phyloP scores from a whole-genome alignment of 352 stramenopile genomes.

The Pythium dissotocum region DNA sequence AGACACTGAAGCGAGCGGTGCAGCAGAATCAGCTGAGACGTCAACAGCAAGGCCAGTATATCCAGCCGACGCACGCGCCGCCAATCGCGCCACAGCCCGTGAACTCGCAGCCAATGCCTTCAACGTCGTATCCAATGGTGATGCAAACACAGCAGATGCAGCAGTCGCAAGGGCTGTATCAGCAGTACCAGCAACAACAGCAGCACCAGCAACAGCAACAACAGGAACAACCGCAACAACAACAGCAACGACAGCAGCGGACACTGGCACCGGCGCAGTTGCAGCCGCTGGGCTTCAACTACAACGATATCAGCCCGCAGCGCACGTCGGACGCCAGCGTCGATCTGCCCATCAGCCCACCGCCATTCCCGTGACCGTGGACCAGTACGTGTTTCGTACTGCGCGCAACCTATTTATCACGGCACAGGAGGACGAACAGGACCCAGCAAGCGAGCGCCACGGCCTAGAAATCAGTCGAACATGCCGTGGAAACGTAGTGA shows the following conservation, averaged over 20 bases:
- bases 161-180: conserved; percentile 30
- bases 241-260: conserved; percentile 35
- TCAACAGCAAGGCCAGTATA: conserved; percentile 32
- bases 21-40: conserved; percentile 30
- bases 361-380: conserved; percentile 1
- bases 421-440: background rate
- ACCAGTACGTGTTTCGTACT: background rate
- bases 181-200: conserved; percentile 33
- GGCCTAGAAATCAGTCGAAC: background rate
- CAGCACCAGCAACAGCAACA: conserved; percentile 26
- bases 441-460: background rate
- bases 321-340: conserved; percentile 5
- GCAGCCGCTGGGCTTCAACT: conserved; percentile 1
- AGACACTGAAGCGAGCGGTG: conserved; percentile 48
- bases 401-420: conserved; percentile 10
- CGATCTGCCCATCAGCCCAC: background rate
- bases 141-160: conserved; percentile 16
- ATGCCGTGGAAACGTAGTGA: background rate
- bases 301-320: background rate
- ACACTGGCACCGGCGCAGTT: background rate
- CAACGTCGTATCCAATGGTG: background rate
- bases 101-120: background rate
- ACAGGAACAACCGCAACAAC: conserved; percentile 29
- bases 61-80: conserved; percentile 30
- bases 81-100: background rate